These are phyloP conservation scores for Paramecium tetraurelia DNA, from an alignment of 73 alveolate species.

Conservation along the genomic window DNA sequence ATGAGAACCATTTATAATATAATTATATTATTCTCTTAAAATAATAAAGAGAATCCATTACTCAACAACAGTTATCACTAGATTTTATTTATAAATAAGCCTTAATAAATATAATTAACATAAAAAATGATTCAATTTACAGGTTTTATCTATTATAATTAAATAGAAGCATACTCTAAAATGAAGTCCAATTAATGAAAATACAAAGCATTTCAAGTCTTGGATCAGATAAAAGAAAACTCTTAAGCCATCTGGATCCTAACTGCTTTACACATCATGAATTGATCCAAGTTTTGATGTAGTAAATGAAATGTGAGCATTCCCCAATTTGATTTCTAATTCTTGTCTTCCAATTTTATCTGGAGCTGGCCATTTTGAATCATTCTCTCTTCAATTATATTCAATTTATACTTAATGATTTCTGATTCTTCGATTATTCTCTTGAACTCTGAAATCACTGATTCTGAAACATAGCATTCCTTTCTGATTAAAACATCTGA, in stretches of 20 bases:
- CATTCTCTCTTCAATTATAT: conserved; percentile 71
- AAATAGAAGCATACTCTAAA: conserved; percentile 71
- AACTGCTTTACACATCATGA: conserved; percentile 80
- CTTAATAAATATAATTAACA: not conserved
- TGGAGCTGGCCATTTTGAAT: conserved; percentile 89
- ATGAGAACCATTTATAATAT: not conserved
- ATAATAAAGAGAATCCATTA: not conserved
- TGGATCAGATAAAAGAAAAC: conserved; percentile 79
- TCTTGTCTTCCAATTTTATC: conserved; percentile 91
- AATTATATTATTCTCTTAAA: not conserved
- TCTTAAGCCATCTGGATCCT: conserved; percentile 91
- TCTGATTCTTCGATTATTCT: conserved; percentile 84
- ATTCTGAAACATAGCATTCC: conserved; percentile 70
- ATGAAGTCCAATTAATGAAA: conserved; percentile 84
- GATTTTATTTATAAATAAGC: not conserved
- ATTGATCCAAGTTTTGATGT: conserved; percentile 89
- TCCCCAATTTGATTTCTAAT: conserved; percentile 86
- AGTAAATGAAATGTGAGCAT: conserved; percentile 80
- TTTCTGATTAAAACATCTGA: conserved; percentile 86
- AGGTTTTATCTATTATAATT: not conserved
- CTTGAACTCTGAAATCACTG: conserved; percentile 81
- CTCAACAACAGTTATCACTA: not conserved
- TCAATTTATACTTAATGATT: conserved; percentile 70
- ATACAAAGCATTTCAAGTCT: conserved; percentile 87
- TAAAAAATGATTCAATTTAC: not conserved